Evolutionary conservation across 805 yeast species (phyloP).

Genomic region (Saturnispora dispora): DNA sequence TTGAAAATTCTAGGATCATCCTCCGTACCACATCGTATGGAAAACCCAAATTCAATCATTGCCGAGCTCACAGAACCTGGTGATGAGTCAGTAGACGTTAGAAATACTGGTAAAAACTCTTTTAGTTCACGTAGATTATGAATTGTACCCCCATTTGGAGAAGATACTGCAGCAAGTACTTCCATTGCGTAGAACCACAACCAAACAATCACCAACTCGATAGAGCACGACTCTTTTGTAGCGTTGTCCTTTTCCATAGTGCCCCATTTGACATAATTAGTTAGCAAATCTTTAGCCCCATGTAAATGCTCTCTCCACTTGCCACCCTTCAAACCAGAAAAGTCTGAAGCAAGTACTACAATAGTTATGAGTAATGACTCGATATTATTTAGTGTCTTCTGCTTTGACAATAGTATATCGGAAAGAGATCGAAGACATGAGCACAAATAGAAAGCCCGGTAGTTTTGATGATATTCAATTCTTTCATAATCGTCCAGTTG

Average conservation of each 20-base stretch:
- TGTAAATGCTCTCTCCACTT: constrained; percentile 62
- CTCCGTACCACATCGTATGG: constrained; percentile 20
- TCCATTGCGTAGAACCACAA: constrained; percentile 58
- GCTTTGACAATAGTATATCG: constrained; percentile 35
- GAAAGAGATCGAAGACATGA: constrained; percentile 57
- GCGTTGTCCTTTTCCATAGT: neutral
- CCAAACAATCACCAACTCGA: constrained; percentile 32
- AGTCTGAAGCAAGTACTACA: constrained; percentile 54
- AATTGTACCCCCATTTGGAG: constrained; percentile 52
- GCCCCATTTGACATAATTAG: constrained; percentile 31
- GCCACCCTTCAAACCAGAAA: constrained; percentile 47
- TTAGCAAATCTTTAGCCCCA: constrained; percentile 57
- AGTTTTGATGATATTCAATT: constrained; percentile 43
- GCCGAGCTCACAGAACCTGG: constrained; percentile 15
- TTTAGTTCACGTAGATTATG: constrained; percentile 42
- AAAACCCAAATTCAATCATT: constrained; percentile 22
- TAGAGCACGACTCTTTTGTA: constrained; percentile 19
- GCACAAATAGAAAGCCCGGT: constrained; percentile 50
- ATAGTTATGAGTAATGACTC: constrained; percentile 66
- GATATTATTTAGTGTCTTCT: constrained; percentile 41
- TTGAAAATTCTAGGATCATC: constrained; percentile 17
- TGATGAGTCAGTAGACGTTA: constrained; percentile 17
- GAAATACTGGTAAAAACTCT: constrained; percentile 25
- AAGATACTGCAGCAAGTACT: constrained; percentile 48
- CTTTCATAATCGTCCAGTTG: constrained; percentile 15